Evolutionary conservation across 345 rosid genomes (phyloP).

Genomic region (Eutrema heterophyllum): DNA sequence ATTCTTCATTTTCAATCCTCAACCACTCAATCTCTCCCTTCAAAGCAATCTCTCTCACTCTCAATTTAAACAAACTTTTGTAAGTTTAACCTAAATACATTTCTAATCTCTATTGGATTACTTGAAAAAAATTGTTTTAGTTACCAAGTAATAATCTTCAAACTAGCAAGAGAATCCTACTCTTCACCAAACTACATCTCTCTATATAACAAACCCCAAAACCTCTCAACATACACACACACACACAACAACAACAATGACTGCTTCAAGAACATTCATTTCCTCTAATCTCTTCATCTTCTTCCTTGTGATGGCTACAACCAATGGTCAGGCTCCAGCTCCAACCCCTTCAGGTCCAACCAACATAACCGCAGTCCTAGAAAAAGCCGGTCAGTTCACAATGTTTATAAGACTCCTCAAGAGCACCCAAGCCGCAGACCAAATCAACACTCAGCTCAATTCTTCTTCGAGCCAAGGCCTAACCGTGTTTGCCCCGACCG

Average conservation of each 20-base stretch:
- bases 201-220: constrained; percentile 22
- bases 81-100: neutral
- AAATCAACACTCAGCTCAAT: constrained; percentile 70
- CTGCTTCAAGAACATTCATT: constrained; percentile 25
- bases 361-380: constrained; percentile 67
- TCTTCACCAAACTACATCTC: constrained; percentile 23
- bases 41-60: constrained; percentile 25
- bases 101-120: neutral
- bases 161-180: constrained; percentile 22
- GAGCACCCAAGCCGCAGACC: constrained; percentile 60
- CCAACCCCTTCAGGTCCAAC: constrained; percentile 53
- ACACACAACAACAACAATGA: constrained; percentile 29
- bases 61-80: constrained; percentile 4
- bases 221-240: constrained; percentile 15
- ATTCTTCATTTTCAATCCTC: constrained; percentile 27
- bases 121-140: neutral
- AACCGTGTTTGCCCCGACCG: constrained; percentile 78
- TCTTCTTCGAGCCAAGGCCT: constrained; percentile 62
- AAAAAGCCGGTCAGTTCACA: constrained; percentile 77
- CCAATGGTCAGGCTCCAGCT: constrained; percentile 43
- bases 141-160: constrained; percentile 25
- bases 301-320: constrained; percentile 22
- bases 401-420: constrained; percentile 54
- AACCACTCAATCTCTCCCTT: constrained; percentile 31
- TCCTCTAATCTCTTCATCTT: constrained; percentile 24